These are phyloP conservation scores for Malassezia sympodialis DNA, from an alignment of 1,284 basidiomycete species.

Conservation along the genomic window DNA sequence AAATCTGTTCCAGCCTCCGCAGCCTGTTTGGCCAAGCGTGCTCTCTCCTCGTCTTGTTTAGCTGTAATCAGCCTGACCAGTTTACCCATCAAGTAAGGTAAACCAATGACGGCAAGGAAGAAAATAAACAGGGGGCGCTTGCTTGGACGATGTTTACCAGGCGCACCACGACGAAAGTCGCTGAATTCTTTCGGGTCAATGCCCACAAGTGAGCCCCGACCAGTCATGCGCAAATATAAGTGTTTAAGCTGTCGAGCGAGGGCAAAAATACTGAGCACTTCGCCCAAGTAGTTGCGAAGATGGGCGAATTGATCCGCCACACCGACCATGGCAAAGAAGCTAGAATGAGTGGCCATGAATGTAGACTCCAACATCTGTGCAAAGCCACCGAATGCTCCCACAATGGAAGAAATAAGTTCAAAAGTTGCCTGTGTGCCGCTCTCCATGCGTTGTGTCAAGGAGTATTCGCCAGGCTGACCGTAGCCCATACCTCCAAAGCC, in stretches of 20 bases:
- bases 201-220: slow-evolving; percentile 31
- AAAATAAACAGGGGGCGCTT: slow-evolving; percentile 89
- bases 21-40: slow-evolving; percentile 49
- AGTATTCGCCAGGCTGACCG: slow-evolving; percentile 46
- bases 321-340: slow-evolving; percentile 97
- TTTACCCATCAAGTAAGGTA: slow-evolving; percentile 87
- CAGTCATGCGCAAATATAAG: slow-evolving; percentile 31
- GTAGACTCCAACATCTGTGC: slow-evolving; percentile 96
- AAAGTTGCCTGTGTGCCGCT: slow-evolving; percentile 84
- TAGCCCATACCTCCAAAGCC: slow-evolving; percentile 35
- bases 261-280: slow-evolving; percentile 78
- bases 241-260: slow-evolving; percentile 68
- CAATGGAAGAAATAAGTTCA: slow-evolving; percentile 81
- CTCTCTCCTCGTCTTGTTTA: slow-evolving; percentile 52
- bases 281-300: slow-evolving; percentile 80
- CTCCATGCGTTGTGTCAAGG: slow-evolving; percentile 77
- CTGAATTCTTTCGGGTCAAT: slow-evolving; percentile 40
- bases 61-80: slow-evolving; percentile 70
- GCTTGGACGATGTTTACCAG: slow-evolving; percentile 49
- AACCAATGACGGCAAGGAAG: slow-evolving; percentile 84
- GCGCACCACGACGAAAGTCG: slow-evolving; percentile 34
- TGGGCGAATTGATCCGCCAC: slow-evolving; percentile 90
- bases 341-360: slow-evolving; percentile 96
- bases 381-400: slow-evolving; percentile 88
- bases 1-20: slow-evolving; percentile 20